phyloP scores from a whole-genome alignment of 163 green algal species.

The Prototheca wickerhamii region DNA sequence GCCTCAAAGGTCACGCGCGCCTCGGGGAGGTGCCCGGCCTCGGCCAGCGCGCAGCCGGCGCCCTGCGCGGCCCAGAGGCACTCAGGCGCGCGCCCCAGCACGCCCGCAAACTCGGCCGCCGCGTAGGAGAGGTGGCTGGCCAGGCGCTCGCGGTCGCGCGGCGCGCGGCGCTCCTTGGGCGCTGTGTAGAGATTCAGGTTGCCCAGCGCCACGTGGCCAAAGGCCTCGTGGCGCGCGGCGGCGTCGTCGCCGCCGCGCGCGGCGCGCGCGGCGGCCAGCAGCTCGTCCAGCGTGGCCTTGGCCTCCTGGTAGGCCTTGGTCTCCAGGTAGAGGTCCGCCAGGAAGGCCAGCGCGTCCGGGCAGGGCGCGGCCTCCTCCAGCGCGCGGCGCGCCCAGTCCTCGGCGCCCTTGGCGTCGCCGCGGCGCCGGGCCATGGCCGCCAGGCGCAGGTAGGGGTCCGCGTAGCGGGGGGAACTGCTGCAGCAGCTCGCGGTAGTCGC shows the following conservation, averaged over 20 bases:
- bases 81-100: conserved; percentile 19
- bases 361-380: conserved; percentile 14
- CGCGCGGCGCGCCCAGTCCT: conserved; percentile 41
- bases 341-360: conserved; percentile 49
- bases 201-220: conserved; percentile 35
- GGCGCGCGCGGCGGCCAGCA: conserved; percentile 19
- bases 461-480: conserved; percentile 69
- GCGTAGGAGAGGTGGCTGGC: conserved; percentile 20
- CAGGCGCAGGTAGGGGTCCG: conserved; percentile 77
- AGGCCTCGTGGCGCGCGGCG: conserved; percentile 24
- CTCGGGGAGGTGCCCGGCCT: conserved; percentile 56
- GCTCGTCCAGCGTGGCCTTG: conserved; percentile 33
- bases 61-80: conserved; percentile 76
- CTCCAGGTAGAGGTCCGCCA: conserved; percentile 56
- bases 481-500: conserved; percentile 58
- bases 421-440: conserved; percentile 52
- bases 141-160: conserved; percentile 4
- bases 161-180: conserved; percentile 13
- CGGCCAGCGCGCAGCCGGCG: conserved; percentile 70
- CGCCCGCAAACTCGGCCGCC: conserved; percentile 15
- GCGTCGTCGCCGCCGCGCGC: not conserved
- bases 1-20: conserved; percentile 60
- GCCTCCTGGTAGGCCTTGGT: conserved; percentile 35
- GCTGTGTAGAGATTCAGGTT: conserved; percentile 41
- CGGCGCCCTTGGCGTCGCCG: conserved; percentile 30